Percentiles rank a stretch among this genome's conserved stretches.
phyloP scores from a whole-genome alignment of 2,329 filamentous ascomycete genomes.

The Fusarium sp. region DNA sequence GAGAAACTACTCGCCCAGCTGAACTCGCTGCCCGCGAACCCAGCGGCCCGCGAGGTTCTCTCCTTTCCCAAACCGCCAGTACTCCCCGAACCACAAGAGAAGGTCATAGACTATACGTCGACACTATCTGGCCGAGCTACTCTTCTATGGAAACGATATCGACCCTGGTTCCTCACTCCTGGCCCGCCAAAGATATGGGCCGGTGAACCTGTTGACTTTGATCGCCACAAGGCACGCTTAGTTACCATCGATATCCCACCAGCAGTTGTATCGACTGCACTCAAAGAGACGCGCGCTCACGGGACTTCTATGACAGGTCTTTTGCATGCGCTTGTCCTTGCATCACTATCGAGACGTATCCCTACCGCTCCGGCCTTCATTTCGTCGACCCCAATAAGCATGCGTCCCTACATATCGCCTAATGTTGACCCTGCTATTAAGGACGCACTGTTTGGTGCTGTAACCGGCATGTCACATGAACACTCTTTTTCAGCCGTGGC shows the following conservation, averaged over 20 bases:
- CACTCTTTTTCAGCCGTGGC: constrained; percentile 40
- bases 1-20: constrained; percentile 54
- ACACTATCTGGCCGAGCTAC: constrained; percentile 52
- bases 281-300: constrained; percentile 52
- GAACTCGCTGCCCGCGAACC: constrained; percentile 31
- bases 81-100: constrained; percentile 52
- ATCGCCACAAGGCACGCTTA: constrained; percentile 48
- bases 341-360: constrained; percentile 51
- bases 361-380: constrained; percentile 48
- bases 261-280: constrained; percentile 41
- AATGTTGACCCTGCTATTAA: constrained; percentile 41
- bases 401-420: constrained; percentile 50
- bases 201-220: constrained; percentile 47
- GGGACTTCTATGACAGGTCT: constrained; percentile 58
- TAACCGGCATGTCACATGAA: constrained; percentile 47
- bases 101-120: constrained; percentile 50
- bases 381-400: constrained; percentile 53
- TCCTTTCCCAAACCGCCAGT: constrained; percentile 42
- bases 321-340: constrained; percentile 55
- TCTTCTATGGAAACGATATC: constrained; percentile 51
- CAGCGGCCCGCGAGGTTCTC: constrained; percentile 1
- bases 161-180: constrained; percentile 49
- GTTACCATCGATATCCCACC: constrained; percentile 48
- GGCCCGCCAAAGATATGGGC: constrained; percentile 48
- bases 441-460: constrained; percentile 50